Evolutionary conservation across 2,329 filamentous ascomycete species (phyloP).

Genomic region (Teratosphaeriaceae sp.): DNA sequence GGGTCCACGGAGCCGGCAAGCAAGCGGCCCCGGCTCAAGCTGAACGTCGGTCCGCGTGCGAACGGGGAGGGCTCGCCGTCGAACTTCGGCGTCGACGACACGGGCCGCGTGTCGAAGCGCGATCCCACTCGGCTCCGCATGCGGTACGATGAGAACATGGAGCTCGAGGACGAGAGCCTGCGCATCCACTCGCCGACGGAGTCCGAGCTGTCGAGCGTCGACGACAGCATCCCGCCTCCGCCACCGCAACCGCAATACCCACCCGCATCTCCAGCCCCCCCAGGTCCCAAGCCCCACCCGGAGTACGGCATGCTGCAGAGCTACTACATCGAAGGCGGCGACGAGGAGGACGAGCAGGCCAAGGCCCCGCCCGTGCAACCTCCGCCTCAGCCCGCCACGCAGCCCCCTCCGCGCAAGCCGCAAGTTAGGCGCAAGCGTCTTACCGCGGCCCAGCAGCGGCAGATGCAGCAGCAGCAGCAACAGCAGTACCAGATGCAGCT

Average conservation of each 20-base stretch:
- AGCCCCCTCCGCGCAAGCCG: background rate
- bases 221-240: constrained; percentile 18
- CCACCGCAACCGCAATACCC: constrained; percentile 1
- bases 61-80: too few species aligned
- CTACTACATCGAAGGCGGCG: constrained; percentile 24
- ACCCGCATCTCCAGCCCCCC: too few species aligned
- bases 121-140: constrained; percentile 2
- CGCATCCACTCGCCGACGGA: constrained; percentile 9
- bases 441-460: background rate
- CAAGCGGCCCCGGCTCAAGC: too few species aligned
- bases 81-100: background rate
- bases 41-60: too few species aligned
- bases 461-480: constrained; percentile 1
- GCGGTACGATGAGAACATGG: constrained; percentile 15
- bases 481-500: background rate
- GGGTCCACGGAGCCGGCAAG: too few species aligned
- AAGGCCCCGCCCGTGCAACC: constrained; percentile 3
- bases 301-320: constrained; percentile 26
- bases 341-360: constrained; percentile 12
- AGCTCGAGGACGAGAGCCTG: constrained; percentile 8
- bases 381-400: background rate
- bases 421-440: background rate
- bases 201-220: constrained; percentile 19
- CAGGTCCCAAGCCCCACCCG: constrained; percentile 6
- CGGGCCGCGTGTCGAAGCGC: background rate